These are phyloP conservation scores for Panaeolus cyanescens DNA, from an alignment of 768 basidiomycete species.

Conservation along the genomic window DNA sequence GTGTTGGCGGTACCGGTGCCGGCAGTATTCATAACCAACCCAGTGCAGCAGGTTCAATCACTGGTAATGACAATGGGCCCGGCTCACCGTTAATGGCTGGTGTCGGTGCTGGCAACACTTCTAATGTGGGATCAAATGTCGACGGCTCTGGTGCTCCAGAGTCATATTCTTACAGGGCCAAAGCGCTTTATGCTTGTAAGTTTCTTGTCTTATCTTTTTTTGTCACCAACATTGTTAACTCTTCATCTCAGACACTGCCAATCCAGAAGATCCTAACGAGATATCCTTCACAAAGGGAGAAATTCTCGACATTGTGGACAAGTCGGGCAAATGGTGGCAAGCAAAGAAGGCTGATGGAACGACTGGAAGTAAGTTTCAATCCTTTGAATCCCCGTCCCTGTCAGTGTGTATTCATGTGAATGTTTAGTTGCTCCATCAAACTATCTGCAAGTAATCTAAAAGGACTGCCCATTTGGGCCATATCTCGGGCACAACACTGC, in stretches of 20 bases:
- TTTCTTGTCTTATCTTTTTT: constrained; percentile 19
- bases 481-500: not conserved
- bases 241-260: constrained; percentile 75
- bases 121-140: constrained; percentile 22
- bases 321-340: constrained; percentile 94
- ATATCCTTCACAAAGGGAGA: constrained; percentile 94
- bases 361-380: constrained; percentile 68
- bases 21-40: constrained; percentile 59
- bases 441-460: constrained; percentile 78
- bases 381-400: constrained; percentile 11
- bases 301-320: constrained; percentile 89
- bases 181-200: constrained; percentile 87
- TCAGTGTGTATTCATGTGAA: constrained; percentile 8
- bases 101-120: constrained; percentile 56
- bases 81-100: constrained; percentile 72
- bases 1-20: constrained; percentile 38
- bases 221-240: constrained; percentile 19
- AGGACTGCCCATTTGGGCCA: constrained; percentile 6
- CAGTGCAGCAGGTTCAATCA: constrained; percentile 41
- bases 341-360: constrained; percentile 77
- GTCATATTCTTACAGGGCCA: constrained; percentile 71
- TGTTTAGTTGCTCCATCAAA: constrained; percentile 78
- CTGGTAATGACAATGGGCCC: constrained; percentile 50
- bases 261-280: constrained; percentile 93
- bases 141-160: constrained; percentile 36